phyloP scores from a whole-genome alignment of 352 stramenopile genomes.

The Phytophthora ohioensis region DNA sequence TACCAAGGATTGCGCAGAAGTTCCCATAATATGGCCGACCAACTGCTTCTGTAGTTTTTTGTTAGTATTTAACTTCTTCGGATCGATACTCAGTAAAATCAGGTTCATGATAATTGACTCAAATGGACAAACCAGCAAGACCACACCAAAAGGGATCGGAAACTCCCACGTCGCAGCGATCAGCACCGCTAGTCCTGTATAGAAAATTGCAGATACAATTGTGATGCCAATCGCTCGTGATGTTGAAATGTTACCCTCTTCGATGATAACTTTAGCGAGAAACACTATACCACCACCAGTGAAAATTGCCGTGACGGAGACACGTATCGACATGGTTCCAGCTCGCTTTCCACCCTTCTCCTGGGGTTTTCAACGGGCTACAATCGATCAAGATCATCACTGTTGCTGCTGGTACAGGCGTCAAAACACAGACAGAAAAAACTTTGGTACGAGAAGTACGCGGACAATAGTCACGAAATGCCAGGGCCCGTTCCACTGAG shows the following conservation, averaged over 20 bases:
- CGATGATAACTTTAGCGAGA: constrained; percentile 19
- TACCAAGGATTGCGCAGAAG: constrained; percentile 28
- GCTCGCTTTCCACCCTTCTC: constrained; percentile 31
- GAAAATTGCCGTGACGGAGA: constrained; percentile 20
- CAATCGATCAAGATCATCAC: constrained; percentile 29
- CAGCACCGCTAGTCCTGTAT: constrained; percentile 18
- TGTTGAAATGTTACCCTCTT: constrained; percentile 14
- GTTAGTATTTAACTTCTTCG: constrained; percentile 14
- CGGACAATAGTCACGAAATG: constrained; percentile 31
- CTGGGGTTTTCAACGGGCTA: constrained; percentile 11
- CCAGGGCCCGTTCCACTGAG: constrained; percentile 24
- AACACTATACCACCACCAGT: constrained; percentile 22
- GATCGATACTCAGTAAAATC: constrained; percentile 27
- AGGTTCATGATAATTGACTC: constrained; percentile 21
- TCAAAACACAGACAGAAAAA: constrained; percentile 23
- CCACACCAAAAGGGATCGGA: constrained; percentile 38
- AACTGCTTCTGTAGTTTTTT: constrained; percentile 24
- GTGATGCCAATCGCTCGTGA: constrained; percentile 8
- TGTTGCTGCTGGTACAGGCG: constrained; percentile 12
- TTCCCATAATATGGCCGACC: constrained; percentile 13
- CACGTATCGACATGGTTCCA: constrained; percentile 24
- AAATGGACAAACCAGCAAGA: constrained; percentile 31
- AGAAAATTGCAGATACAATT: constrained; percentile 18
- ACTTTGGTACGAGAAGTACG: constrained; percentile 7
- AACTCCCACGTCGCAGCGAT: constrained; percentile 34